phyloP scores from a whole-genome alignment of 768 basidiomycete genomes.

The Boletus vermiculosoides region DNA sequence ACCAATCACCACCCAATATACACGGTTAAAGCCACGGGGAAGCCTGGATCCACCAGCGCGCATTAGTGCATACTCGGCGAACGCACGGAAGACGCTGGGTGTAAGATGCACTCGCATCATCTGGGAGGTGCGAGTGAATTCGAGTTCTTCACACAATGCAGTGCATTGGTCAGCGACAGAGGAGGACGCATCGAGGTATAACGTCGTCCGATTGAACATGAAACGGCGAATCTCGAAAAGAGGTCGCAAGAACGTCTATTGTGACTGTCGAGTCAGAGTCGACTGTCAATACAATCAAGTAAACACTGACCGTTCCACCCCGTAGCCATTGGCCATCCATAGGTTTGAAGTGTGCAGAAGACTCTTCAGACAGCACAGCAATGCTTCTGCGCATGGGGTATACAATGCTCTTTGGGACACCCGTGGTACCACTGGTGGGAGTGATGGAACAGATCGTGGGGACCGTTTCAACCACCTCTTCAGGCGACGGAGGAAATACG shows the following conservation, averaged over 20 bases:
- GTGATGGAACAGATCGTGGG: slow-evolving; percentile 13
- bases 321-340: slow-evolving; percentile 20
- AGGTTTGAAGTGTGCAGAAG: slow-evolving; percentile 4
- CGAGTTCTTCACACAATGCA: slow-evolving; percentile 12
- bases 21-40: slow-evolving; percentile 17
- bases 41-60: slow-evolving; percentile 10
- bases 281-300: neutral
- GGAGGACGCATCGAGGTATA: slow-evolving; percentile 9
- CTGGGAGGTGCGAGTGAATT: slow-evolving; percentile 13
- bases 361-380: slow-evolving; percentile 14
- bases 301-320: slow-evolving; percentile 9
- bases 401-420: slow-evolving; percentile 17
- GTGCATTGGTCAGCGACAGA: slow-evolving; percentile 12
- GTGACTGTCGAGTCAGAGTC: neutral
- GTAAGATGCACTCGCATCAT: slow-evolving; percentile 15
- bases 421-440: slow-evolving; percentile 28
- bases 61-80: slow-evolving; percentile 13
- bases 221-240: slow-evolving; percentile 20
- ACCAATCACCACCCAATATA: slow-evolving; percentile 19
- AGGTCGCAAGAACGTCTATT: slow-evolving; percentile 15
- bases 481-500: slow-evolving; percentile 10
- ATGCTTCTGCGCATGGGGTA: slow-evolving; percentile 18
- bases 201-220: slow-evolving; percentile 18
- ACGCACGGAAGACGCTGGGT: slow-evolving; percentile 17
- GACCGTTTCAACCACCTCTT: slow-evolving; percentile 17